These are phyloP conservation scores for Veloboletus limbatus DNA, from an alignment of 1,284 basidiomycete species.

Conservation along the genomic window DNA sequence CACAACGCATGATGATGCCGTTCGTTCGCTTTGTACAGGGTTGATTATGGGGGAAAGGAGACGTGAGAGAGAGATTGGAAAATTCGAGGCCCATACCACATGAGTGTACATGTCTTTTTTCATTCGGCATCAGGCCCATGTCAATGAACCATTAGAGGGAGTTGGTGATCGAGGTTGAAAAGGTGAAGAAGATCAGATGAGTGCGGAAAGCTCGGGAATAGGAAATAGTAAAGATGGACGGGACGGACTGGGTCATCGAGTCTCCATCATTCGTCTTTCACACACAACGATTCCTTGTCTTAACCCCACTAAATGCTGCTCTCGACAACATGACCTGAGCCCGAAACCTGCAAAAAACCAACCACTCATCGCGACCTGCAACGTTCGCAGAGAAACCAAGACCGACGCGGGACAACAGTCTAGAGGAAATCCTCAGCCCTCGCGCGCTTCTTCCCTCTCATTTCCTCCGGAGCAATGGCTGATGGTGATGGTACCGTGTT, in stretches of 20 bases:
- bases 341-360: slow-evolving; percentile 33
- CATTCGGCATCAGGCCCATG: slow-evolving; percentile 6
- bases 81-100: slow-evolving; percentile 25
- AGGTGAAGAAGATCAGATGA: slow-evolving; percentile 23
- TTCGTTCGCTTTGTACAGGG: slow-evolving; percentile 19
- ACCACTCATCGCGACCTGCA: slow-evolving; percentile 32
- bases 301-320: neutral
- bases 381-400: slow-evolving; percentile 29
- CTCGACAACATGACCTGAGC: slow-evolving; percentile 21
- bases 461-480: slow-evolving; percentile 45
- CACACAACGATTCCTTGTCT: neutral
- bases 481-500: slow-evolving; percentile 24
- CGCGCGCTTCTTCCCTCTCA: slow-evolving; percentile 73
- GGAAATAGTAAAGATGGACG: slow-evolving; percentile 30
- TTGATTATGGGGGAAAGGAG: slow-evolving; percentile 10
- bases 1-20: slow-evolving; percentile 7
- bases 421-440: slow-evolving; percentile 77
- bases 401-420: slow-evolving; percentile 22
- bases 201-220: slow-evolving; percentile 15
- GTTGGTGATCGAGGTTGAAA: slow-evolving; percentile 15
- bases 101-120: slow-evolving; percentile 16
- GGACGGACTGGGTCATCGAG: slow-evolving; percentile 31
- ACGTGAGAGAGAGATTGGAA: slow-evolving; percentile 23
- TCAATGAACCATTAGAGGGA: slow-evolving; percentile 10
- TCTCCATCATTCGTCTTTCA: slow-evolving; percentile 21